Percentiles rank a stretch among this genome's conserved stretches.
Evolutionary conservation across 495 filamentous ascomycete genomes (phyloP).

Genomic region (Cercophora scortea): DNA sequence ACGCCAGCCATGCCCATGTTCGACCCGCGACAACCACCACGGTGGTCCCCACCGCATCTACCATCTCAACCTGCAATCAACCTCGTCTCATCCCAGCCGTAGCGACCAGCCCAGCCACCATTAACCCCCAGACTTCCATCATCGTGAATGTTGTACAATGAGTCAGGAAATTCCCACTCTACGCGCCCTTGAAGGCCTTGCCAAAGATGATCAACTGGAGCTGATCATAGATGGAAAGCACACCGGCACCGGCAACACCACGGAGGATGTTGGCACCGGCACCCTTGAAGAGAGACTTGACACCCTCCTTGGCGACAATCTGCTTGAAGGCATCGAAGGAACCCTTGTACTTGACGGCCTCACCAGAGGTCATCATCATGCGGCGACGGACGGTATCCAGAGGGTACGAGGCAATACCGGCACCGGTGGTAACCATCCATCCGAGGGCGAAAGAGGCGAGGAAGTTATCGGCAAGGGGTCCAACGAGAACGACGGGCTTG

Average conservation of each 20-base stretch:
- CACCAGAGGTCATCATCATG: slow-evolving; percentile 98
- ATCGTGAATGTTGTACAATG: slow-evolving; percentile 27
- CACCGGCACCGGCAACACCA: slow-evolving; percentile 99
- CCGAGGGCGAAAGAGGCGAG: slow-evolving; percentile 96
- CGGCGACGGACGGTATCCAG: slow-evolving; percentile 99
- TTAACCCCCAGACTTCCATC: slow-evolving; percentile 19
- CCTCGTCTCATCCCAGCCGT: slow-evolving; percentile 13
- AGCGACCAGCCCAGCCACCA: slow-evolving; percentile 8
- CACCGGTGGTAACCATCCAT: slow-evolving; percentile 99
- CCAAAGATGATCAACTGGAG: slow-evolving; percentile 97
- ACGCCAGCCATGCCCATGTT: slow-evolving; percentile 26
- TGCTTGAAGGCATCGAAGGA: slow-evolving; percentile 90
- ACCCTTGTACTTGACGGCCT: slow-evolving; percentile 99
- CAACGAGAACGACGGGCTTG: slow-evolving; percentile 95
- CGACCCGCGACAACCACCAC: slow-evolving; percentile 20
- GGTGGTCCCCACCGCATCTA: slow-evolving; percentile 17
- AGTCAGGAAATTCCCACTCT: slow-evolving; percentile 52
- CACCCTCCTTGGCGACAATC: slow-evolving; percentile 95
- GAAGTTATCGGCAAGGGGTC: slow-evolving; percentile 94
- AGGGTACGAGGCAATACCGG: slow-evolving; percentile 99
- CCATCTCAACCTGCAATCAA: slow-evolving; percentile 7
- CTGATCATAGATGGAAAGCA: slow-evolving; percentile 99
- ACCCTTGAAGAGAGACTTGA: slow-evolving; percentile 99
- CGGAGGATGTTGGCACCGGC: slow-evolving; percentile 99
- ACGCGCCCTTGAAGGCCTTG: slow-evolving; percentile 96